Evolutionary conservation across 257 asterid species (phyloP), one percentile per base, ranked within the genome.

Genomic region (Solanum rostratum): DNA sequence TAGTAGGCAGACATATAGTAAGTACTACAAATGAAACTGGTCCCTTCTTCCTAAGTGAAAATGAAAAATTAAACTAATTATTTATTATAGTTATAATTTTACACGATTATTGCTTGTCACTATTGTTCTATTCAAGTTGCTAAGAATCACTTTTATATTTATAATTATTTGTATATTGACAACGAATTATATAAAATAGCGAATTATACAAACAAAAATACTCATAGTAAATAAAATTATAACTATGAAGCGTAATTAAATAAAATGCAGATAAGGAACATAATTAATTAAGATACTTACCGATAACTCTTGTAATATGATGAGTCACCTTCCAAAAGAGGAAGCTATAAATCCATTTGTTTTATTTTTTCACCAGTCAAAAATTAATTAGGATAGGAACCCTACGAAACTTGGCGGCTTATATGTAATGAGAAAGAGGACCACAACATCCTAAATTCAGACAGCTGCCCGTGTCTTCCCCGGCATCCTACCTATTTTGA

Each of bases 371-470:
- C 33, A 88, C 54, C 45, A 45, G 91, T 88, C 89, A 88, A 87
- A 86, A 84, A 55, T 84, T 33, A 87, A 79, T 84, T 27, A 84
- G 71, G 69, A 82, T n/a, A 27, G 85, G 33, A 71, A 41, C 81
- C 74, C 90, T 87, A 88, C 88, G 33, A 89, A 54, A 88, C 83
- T 63, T 79, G 91, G 87, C 84, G 88, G 90, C 84, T 88, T 62
- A 43, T 85, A 52, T 90, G 89, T 90, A 89, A 86, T 87, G 24
- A 81, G 81, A 85, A 85, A 63, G 37, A 93, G 95, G 97, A 91
- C 94, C 95, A 92, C 93, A 53, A 68, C 76, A 70, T 89, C 90
- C 87, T 68, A 80, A 87, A 84, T 90, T 85, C 76, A 88, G 90
- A 88, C 89, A 91, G 65, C 85, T 88, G 89, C 90, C 88, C 66